Conservation (phyloP, 2,329 filamentous ascomycete species). For the Pseudofabraea citricarpa region DNA sequence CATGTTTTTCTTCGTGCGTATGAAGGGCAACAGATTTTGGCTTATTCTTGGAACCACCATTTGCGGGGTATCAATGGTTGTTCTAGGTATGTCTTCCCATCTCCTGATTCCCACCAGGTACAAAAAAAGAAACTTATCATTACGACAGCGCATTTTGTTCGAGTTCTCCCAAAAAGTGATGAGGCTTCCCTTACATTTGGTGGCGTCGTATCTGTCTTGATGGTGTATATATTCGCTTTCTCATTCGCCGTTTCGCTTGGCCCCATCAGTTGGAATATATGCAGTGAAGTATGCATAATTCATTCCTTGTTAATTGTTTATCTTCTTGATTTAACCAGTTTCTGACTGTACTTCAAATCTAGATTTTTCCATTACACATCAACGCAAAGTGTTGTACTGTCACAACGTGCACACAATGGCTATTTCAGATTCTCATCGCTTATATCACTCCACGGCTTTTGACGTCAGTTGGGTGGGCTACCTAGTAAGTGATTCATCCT, state of each 20-base stretch:
- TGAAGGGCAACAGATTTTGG: conserved; percentile 9
- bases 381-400: conserved; percentile 7
- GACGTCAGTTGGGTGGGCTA: conserved; percentile 5
- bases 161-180: background rate
- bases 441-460: conserved; percentile 6
- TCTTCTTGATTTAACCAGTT: background rate
- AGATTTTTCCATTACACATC: conserved; percentile 7
- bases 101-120: background rate
- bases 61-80: conserved; percentile 3
- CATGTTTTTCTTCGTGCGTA: conserved; percentile 47
- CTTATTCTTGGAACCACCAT: conserved; percentile 4
- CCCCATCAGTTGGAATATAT: conserved; percentile 7
- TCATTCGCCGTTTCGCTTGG: conserved; percentile 6
- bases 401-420: conserved; percentile 3
- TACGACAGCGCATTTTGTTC: conserved; percentile 6
- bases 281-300: conserved; percentile 3
- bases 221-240: conserved; percentile 7
- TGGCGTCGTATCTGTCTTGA: conserved; percentile 1
- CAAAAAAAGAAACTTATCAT: background rate
- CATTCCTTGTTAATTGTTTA: background rate
- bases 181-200: conserved; percentile 2
- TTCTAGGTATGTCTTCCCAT: conserved; percentile 2
- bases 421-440: background rate
- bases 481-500: conserved; percentile 3
- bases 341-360: no score